A percentile compares a stretch with the other conserved stretches of the same genome.
Conservation (phyloP, 2,329 filamentous ascomycete genomes). For the Rugonectria rugulosa region DNA sequence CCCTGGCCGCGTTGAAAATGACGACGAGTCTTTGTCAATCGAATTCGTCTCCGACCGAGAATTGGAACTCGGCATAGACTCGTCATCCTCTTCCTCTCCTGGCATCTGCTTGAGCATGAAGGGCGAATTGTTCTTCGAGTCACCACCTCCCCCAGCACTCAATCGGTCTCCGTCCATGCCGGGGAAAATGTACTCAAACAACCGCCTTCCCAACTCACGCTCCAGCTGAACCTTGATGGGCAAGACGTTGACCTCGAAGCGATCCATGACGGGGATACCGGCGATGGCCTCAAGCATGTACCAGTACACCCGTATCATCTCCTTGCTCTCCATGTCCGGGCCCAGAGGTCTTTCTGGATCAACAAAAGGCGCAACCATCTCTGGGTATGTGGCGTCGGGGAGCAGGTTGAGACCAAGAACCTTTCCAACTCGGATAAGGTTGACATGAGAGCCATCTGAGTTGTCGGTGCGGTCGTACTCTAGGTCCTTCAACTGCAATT, state of each 20-base stretch:
- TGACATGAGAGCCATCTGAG: conserved; percentile 94
- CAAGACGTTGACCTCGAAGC: conserved; percentile 93
- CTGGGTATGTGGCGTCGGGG: conserved; percentile 89
- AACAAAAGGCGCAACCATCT: conserved; percentile 91
- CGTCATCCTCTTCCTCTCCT: conserved; percentile 54
- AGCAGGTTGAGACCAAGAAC: conserved; percentile 90
- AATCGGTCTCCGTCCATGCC: conserved; percentile 69
- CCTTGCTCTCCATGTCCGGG: conserved; percentile 60
- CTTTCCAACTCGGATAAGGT: conserved; percentile 86
- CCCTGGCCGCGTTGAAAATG: conserved; percentile 70
- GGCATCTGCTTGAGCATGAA: conserved; percentile 57
- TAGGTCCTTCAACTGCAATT: conserved; percentile 90
- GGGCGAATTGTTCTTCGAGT: conserved; percentile 66
- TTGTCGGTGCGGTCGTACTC: conserved; percentile 97
- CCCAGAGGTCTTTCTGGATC: conserved; percentile 66
- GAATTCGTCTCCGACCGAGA: conserved; percentile 47
- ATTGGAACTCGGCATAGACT: conserved; percentile 49
- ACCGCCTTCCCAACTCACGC: conserved; percentile 86
- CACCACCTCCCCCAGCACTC: conserved; percentile 48
- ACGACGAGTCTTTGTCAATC: conserved; percentile 54
- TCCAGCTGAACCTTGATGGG: conserved; percentile 95
- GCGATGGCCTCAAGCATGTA: conserved; percentile 98
- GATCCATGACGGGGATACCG: conserved; percentile 95
- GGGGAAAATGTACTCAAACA: conserved; percentile 98
- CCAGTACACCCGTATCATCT: conserved; percentile 96